Percentiles rank a stretch among this genome's conserved stretches.
phyloP scores from a whole-genome alignment of 164 flowering plant genomes.

The Magnolia changhungtana region DNA sequence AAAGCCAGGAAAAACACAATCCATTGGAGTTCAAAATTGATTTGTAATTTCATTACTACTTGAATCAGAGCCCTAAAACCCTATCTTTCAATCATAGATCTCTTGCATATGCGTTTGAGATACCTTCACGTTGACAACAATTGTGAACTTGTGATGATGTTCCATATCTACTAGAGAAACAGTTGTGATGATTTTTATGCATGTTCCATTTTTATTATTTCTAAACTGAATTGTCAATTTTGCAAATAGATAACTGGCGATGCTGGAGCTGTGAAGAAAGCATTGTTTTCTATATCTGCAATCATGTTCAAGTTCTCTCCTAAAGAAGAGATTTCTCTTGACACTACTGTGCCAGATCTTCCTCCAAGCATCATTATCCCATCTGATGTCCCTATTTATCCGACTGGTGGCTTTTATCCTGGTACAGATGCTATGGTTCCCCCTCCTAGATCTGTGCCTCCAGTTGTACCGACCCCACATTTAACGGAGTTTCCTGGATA shows the following conservation, averaged over 20 bases:
- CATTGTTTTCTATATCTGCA: conserved; percentile 78
- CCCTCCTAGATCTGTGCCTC: conserved; percentile 54
- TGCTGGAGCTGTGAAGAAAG: conserved; percentile 69
- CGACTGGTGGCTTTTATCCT: conserved; percentile 64
- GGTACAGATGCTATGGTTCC: conserved; percentile 48
- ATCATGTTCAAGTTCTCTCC: conserved; percentile 87
- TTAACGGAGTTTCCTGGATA: conserved; percentile 59
- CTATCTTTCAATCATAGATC: too few species aligned
- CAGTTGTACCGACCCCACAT: conserved; percentile 41
- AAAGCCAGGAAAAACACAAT: too few species aligned
- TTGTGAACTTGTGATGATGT: too few species aligned
- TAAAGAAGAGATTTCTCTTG: conserved; percentile 82
- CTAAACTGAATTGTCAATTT: background rate
- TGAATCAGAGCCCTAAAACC: too few species aligned
- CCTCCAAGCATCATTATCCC: conserved; percentile 86
- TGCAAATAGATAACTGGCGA: conserved; percentile 66
- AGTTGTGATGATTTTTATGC: too few species aligned
- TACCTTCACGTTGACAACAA: too few species aligned
- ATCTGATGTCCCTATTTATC: conserved; percentile 76
- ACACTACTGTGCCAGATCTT: conserved; percentile 60
- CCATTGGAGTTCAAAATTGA: too few species aligned
- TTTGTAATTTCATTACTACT: too few species aligned
- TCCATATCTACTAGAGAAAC: too few species aligned
- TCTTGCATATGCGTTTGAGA: too few species aligned
- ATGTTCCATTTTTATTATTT: too few species aligned